Evolutionary conservation across 1,284 basidiomycete species (phyloP).

Genomic region (Coriolopsis trogii): DNA sequence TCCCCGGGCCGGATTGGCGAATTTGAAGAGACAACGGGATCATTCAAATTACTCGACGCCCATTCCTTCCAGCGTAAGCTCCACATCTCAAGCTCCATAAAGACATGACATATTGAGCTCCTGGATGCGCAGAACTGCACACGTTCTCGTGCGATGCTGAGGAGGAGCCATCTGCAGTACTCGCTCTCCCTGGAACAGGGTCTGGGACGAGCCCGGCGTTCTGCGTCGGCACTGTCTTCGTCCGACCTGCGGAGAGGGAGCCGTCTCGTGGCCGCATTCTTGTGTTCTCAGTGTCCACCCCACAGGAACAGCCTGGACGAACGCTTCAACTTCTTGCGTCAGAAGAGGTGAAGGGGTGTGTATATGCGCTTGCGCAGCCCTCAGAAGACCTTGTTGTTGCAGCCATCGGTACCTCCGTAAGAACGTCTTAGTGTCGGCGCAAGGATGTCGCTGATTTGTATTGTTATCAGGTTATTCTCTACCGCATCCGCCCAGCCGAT

Average conservation of each 20-base stretch:
- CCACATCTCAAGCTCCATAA: neutral
- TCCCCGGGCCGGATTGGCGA: slow-evolving; percentile 60
- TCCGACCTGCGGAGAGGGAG: slow-evolving; percentile 54
- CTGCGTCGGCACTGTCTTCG: slow-evolving; percentile 62
- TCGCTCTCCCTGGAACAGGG: slow-evolving; percentile 41
- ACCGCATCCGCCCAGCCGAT: slow-evolving; percentile 29
- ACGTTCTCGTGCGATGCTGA: slow-evolving; percentile 53
- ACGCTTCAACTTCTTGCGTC: slow-evolving; percentile 26
- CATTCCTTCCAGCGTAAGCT: slow-evolving; percentile 64
- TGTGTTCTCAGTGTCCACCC: slow-evolving; percentile 45
- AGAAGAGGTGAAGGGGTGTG: slow-evolving; percentile 55
- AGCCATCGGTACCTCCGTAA: slow-evolving; percentile 75
- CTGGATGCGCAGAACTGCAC: slow-evolving; percentile 41
- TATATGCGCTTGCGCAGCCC: slow-evolving; percentile 56
- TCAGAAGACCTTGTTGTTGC: slow-evolving; percentile 57
- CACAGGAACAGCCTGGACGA: slow-evolving; percentile 18
- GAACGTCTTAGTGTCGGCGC: too few relatives aligned
- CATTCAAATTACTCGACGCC: slow-evolving; percentile 71
- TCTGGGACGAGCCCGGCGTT: slow-evolving; percentile 45
- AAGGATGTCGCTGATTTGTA: neutral
- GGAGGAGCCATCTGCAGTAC: slow-evolving; percentile 64
- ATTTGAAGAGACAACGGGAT: slow-evolving; percentile 49
- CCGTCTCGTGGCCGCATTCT: slow-evolving; percentile 62
- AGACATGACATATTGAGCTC: slow-evolving; percentile 1
- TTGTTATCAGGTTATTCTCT: slow-evolving; percentile 43